Conservation (phyloP, 2,329 filamentous ascomycete genomes). For the Paecilomyces variotii region DNA sequence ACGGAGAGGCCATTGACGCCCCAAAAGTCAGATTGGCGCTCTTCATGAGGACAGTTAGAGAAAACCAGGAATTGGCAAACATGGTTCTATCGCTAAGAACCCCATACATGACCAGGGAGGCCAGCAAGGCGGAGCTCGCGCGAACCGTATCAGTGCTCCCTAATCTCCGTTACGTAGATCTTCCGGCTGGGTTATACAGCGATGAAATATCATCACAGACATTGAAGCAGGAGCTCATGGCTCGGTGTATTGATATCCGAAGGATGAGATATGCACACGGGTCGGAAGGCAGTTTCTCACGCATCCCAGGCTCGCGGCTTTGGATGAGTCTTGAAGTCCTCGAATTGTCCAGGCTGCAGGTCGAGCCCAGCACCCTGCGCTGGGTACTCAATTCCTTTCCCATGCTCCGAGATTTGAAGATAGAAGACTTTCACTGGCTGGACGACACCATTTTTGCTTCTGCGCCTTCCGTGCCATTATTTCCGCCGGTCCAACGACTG, state of each 20-base stretch:
- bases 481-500: slow-evolving; percentile 67
- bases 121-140: slow-evolving; percentile 73
- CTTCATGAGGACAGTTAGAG: slow-evolving; percentile 72
- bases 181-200: slow-evolving; percentile 78
- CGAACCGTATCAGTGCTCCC: slow-evolving; percentile 77
- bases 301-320: slow-evolving; percentile 50
- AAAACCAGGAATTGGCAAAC: slow-evolving; percentile 62
- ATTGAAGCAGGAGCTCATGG: slow-evolving; percentile 75
- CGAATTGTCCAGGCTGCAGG: slow-evolving; percentile 29
- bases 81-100: slow-evolving; percentile 75
- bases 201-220: slow-evolving; percentile 70
- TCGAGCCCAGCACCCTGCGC: slow-evolving; percentile 46
- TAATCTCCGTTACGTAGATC: slow-evolving; percentile 79
- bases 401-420: slow-evolving; percentile 63
- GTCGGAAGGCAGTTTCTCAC: slow-evolving; percentile 67
- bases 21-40: slow-evolving; percentile 67
- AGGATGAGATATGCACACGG: slow-evolving; percentile 83
- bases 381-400: slow-evolving; percentile 61
- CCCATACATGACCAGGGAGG: slow-evolving; percentile 91
- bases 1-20: slow-evolving; percentile 72
- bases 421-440: slow-evolving; percentile 61
- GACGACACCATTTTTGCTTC: slow-evolving; percentile 69
- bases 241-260: slow-evolving; percentile 70
- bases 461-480: slow-evolving; percentile 57
- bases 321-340: slow-evolving; percentile 37